Evolutionary conservation across 2,329 filamentous ascomycete genomes (phyloP).

Genomic region (Penicillium brevicompactum): DNA sequence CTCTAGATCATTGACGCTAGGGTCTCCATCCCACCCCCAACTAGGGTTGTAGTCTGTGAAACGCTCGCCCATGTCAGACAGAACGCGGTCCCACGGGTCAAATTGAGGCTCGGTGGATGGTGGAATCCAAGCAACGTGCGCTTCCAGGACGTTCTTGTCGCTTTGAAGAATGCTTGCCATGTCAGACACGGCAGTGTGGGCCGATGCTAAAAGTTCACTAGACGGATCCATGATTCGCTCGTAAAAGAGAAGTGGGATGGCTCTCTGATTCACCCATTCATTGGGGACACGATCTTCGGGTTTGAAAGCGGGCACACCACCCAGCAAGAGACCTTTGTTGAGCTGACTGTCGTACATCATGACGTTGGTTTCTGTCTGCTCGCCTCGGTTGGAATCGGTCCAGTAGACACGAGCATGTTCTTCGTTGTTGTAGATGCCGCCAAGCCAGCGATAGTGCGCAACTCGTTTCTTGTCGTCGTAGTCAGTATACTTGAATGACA

Average conservation of each 20-base stretch:
- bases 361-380: conserved; percentile 21
- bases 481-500: conserved; percentile 29
- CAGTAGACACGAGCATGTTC: conserved; percentile 33
- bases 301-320: conserved; percentile 19
- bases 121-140: conserved; percentile 2
- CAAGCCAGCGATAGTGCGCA: conserved; percentile 41
- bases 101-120: neutral
- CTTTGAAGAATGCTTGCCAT: conserved; percentile 8
- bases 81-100: conserved; percentile 5
- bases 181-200: conserved; percentile 12
- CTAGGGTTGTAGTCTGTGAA: conserved; percentile 5
- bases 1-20: neutral
- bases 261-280: conserved; percentile 21
- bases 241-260: conserved; percentile 36
- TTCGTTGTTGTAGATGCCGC: conserved; percentile 35
- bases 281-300: conserved; percentile 27
- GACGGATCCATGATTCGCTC: conserved; percentile 35
- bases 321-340: conserved; percentile 29
- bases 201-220: conserved; percentile 16
- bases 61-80: conserved; percentile 1
- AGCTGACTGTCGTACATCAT: conserved; percentile 35
- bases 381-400: conserved; percentile 32
- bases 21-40: neutral
- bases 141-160: neutral
- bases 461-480: conserved; percentile 7